phyloP scores from a whole-genome alignment of 2,329 filamentous ascomycete genomes.

The Fusarium setosum region DNA sequence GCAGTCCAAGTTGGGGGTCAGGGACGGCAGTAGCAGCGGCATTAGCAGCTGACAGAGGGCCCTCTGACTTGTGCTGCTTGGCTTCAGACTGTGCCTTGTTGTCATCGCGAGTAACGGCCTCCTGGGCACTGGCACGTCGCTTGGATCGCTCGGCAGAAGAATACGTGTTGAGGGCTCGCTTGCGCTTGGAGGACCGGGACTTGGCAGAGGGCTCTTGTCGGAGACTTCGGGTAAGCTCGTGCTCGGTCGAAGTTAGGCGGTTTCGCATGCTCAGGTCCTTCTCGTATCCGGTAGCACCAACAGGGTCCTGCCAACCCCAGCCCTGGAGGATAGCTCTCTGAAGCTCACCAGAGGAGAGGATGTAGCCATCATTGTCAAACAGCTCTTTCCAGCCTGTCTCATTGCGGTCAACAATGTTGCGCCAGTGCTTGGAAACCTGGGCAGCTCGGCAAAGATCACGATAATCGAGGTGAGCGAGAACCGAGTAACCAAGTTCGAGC shows the following conservation, averaged over 20 bases:
- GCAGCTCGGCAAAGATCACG: slow-evolving; percentile 89
- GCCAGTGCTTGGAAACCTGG: slow-evolving; percentile 95
- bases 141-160: slow-evolving; percentile 63
- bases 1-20: slow-evolving; percentile 82
- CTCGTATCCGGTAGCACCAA: slow-evolving; percentile 80
- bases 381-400: slow-evolving; percentile 97
- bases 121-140: slow-evolving; percentile 62
- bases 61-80: slow-evolving; percentile 73
- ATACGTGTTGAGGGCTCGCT: slow-evolving; percentile 61
- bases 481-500: slow-evolving; percentile 86
- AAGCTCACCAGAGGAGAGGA: slow-evolving; percentile 82
- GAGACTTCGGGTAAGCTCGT: slow-evolving; percentile 57
- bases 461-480: slow-evolving; percentile 87
- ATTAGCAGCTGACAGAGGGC: slow-evolving; percentile 86
- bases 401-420: slow-evolving; percentile 88
- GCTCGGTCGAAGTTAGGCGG: slow-evolving; percentile 64
- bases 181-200: slow-evolving; percentile 65
- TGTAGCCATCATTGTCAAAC: slow-evolving; percentile 85
- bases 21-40: slow-evolving; percentile 86
- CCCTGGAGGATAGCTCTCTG: slow-evolving; percentile 88
- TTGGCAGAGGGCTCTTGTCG: slow-evolving; percentile 58
- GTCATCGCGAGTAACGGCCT: slow-evolving; percentile 55
- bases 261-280: slow-evolving; percentile 76
- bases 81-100: slow-evolving; percentile 53
- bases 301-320: slow-evolving; percentile 97